Conservation (phyloP, 176 grass and related monocot species). For the Ananas comosus region DNA sequence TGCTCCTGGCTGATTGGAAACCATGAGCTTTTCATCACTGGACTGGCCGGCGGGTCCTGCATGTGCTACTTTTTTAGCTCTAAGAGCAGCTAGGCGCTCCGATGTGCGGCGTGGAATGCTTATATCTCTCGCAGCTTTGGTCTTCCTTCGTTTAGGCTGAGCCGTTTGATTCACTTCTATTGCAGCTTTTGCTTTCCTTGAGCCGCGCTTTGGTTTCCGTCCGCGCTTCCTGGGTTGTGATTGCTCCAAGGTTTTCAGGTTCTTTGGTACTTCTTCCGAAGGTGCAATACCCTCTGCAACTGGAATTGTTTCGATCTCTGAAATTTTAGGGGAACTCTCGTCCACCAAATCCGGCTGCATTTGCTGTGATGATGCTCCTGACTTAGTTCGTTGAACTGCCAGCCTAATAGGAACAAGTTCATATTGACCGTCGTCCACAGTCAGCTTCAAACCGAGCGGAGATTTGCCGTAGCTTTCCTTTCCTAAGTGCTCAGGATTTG, state of each 20-base stretch:
- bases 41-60: slow-evolving; percentile 1
- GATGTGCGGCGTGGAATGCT: slow-evolving; percentile 34
- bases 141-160: slow-evolving; percentile 25
- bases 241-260: slow-evolving; percentile 13
- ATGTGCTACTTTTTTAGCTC: slow-evolving; percentile 21
- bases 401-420: neutral
- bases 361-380: slow-evolving; percentile 17
- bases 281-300: neutral
- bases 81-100: slow-evolving; percentile 49
- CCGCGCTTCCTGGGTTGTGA: slow-evolving; percentile 12
- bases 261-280: neutral
- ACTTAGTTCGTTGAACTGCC: slow-evolving; percentile 25
- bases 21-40: neutral
- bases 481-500: neutral
- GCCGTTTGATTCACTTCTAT: slow-evolving; percentile 10
- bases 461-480: neutral
- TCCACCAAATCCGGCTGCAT: slow-evolving; percentile 12
- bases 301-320: neutral
- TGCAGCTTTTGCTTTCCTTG: slow-evolving; percentile 18
- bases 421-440: neutral
- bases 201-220: neutral
- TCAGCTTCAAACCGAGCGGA: neutral
- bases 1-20: slow-evolving; percentile 6
- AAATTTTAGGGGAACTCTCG: slow-evolving; percentile 10
- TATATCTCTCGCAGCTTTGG: slow-evolving; percentile 24